Conservation (phyloP, 2,329 filamentous ascomycete genomes). For the Aureobasidium zeae region DNA sequence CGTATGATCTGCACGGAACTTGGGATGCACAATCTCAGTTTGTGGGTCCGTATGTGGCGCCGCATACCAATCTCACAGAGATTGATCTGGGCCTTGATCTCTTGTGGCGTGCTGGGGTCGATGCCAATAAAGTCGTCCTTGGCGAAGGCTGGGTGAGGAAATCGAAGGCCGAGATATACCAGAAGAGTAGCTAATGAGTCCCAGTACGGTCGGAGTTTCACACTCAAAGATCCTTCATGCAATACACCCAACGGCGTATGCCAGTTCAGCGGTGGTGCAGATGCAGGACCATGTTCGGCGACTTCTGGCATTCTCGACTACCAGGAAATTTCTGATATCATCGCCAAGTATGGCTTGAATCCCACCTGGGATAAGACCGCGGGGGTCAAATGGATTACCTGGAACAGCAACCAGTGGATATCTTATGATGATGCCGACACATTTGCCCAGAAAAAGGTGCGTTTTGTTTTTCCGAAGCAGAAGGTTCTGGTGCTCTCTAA, state of each 20-base stretch:
- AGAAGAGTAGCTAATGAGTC: not conserved
- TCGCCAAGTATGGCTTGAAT: constrained; percentile 13
- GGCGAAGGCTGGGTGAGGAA: constrained; percentile 35
- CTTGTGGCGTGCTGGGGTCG: constrained; percentile 37
- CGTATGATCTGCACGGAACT: constrained; percentile 38
- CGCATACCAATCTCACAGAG: constrained; percentile 41
- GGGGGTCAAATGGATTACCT: constrained; percentile 27
- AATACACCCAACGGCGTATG: constrained; percentile 18
- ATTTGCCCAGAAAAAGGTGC: too few species aligned
- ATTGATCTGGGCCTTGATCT: constrained; percentile 36
- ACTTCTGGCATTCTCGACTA: constrained; percentile 19
- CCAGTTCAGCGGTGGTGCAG: constrained; percentile 17
- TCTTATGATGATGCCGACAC: constrained; percentile 31
- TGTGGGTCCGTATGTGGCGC: constrained; percentile 27
- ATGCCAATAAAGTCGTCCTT: constrained; percentile 34
- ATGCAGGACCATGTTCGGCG: constrained; percentile 24
- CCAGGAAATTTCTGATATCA: constrained; percentile 21
- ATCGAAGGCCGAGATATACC: too few species aligned
- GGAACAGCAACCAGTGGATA: constrained; percentile 32
- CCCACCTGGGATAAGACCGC: constrained; percentile 18
- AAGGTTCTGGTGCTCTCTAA: constrained; percentile 27
- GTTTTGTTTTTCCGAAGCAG: too few species aligned
- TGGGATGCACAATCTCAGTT: constrained; percentile 29
- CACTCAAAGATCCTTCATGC: constrained; percentile 21
- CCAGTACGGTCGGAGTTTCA: constrained; percentile 34